Percentiles rank a stretch among this genome's conserved stretches.
Evolutionary conservation across 768 basidiomycete species (phyloP).

Genomic region (Termitomyces sp.): DNA sequence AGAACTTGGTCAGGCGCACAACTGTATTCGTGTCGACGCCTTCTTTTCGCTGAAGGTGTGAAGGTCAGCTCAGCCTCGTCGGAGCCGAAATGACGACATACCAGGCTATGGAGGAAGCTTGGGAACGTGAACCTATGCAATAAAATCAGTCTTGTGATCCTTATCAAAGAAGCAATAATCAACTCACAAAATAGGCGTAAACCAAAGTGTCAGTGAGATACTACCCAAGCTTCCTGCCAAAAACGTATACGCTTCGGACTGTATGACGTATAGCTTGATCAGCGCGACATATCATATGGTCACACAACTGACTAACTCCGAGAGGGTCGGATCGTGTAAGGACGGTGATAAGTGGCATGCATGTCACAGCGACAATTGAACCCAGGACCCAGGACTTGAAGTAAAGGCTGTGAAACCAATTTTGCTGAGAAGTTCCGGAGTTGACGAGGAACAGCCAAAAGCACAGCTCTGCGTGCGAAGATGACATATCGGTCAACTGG

Average conservation of each 20-base stretch:
- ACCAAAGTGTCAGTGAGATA: conserved; percentile 67
- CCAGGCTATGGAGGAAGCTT: conserved; percentile 54
- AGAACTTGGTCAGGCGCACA: conserved; percentile 72
- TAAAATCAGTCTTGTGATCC: conserved; percentile 24
- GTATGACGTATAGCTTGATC: conserved; percentile 7
- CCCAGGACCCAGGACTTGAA: conserved; percentile 73
- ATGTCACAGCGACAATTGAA: conserved; percentile 51
- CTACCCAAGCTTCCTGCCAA: conserved; percentile 67
- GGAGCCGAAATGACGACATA: conserved; percentile 25
- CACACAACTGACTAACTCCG: conserved; percentile 37
- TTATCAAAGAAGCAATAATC: not conserved
- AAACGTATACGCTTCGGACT: conserved; percentile 71
- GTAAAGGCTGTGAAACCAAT: conserved; percentile 75
- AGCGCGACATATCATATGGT: not conserved
- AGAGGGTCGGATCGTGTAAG: conserved; percentile 55
- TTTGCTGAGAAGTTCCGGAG: conserved; percentile 50
- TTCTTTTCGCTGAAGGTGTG: conserved; percentile 41
- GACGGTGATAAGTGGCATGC: conserved; percentile 68
- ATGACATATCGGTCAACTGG: not conserved
- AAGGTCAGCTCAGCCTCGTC: not conserved
- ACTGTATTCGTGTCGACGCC: conserved; percentile 63
- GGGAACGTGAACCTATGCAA: conserved; percentile 67
- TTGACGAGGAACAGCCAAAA: conserved; percentile 87
- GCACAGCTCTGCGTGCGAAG: conserved; percentile 56
- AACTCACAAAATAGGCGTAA: conserved; percentile 61